phyloP scores from a whole-genome alignment of 2,329 filamentous ascomycete genomes.

The Talaromyces sp. region DNA sequence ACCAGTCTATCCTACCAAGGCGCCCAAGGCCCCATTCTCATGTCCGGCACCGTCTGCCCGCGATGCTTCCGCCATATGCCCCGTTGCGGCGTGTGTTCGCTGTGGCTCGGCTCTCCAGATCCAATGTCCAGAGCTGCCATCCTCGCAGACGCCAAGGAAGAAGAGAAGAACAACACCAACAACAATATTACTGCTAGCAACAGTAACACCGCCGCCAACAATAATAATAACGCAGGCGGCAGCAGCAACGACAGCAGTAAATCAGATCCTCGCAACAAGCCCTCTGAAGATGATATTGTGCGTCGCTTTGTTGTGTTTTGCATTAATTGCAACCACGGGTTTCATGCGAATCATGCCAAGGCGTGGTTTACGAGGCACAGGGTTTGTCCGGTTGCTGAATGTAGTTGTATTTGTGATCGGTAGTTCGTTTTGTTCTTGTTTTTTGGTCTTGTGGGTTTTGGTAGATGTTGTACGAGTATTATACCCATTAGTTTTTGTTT shows the following conservation, averaged over 20 bases:
- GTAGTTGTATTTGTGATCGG: conserved; percentile 36
- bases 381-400: conserved; percentile 36
- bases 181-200: too few species aligned
- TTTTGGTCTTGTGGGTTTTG: background rate
- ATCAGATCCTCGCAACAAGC: conserved; percentile 15
- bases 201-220: too few species aligned
- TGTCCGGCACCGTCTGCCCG: conserved; percentile 53
- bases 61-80: conserved; percentile 60
- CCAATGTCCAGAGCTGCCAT: conserved; percentile 39
- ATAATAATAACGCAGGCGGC: too few species aligned
- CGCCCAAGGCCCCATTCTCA: conserved; percentile 12
- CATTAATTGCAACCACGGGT: conserved; percentile 58
- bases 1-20: conserved; percentile 7
- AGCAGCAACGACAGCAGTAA: conserved; percentile 4
- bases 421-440: conserved; percentile 7
- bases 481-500: conserved; percentile 5
- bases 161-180: conserved; percentile 1
- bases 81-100: conserved; percentile 56
- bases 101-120: conserved; percentile 57
- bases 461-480: conserved; percentile 7
- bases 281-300: conserved; percentile 42
- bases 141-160: conserved; percentile 26
- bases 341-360: conserved; percentile 58
- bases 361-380: conserved; percentile 51
- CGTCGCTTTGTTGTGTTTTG: conserved; percentile 56